These are phyloP conservation scores for Hyaloraphidium curvatum DNA, from an alignment of 192 early-diverging fungal species.

Conservation along the genomic window DNA sequence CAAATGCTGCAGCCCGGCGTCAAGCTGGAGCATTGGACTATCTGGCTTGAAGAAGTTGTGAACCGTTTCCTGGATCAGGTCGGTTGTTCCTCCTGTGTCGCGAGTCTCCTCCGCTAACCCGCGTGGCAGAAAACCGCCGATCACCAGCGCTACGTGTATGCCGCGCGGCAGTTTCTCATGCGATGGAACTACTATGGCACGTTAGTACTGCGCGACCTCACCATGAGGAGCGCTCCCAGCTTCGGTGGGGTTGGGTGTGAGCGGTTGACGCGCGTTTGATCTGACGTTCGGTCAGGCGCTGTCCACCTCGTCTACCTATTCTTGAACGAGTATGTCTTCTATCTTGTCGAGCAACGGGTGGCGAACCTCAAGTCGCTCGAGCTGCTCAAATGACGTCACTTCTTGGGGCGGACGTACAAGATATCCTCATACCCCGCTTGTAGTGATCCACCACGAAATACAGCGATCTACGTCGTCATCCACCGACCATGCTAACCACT, in stretches of 20 bases:
- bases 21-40: slow-evolving; percentile 20
- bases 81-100: neutral
- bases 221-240: slow-evolving; percentile 13
- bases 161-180: slow-evolving; percentile 22
- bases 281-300: no score
- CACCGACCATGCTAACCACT: no score
- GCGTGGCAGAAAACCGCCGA: slow-evolving; percentile 3
- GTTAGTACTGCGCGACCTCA: slow-evolving; percentile 19
- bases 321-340: slow-evolving; percentile 27
- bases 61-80: slow-evolving; percentile 15
- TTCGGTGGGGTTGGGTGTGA: no score
- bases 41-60: slow-evolving; percentile 16
- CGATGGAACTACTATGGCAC: slow-evolving; percentile 27
- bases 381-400: no score
- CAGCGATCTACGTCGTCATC: no score
- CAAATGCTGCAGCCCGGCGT: slow-evolving; percentile 9
- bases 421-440: no score
- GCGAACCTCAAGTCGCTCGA: no score
- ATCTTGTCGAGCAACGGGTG: slow-evolving; percentile 26
- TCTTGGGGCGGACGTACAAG: no score
- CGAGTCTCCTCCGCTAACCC: neutral
- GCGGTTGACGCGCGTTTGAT: no score
- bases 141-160: slow-evolving; percentile 15
- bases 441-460: no score
- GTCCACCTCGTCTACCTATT: slow-evolving; percentile 21